phyloP scores from a whole-genome alignment of 495 filamentous ascomycete species.

The Penicillium manginii region DNA sequence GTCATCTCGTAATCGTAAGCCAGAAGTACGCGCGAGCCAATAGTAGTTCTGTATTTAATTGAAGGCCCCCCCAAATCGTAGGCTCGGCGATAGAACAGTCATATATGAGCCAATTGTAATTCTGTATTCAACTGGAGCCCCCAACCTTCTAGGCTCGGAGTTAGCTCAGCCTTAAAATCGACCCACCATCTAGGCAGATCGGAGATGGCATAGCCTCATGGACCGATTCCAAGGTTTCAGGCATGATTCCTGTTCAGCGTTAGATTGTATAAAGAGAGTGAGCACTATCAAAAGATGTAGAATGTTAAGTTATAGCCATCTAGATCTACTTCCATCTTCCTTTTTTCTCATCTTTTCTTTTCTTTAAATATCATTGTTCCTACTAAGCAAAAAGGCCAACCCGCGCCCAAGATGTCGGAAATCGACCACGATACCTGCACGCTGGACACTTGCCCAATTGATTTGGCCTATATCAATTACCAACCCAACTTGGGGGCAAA shows the following conservation, averaged over 20 bases:
- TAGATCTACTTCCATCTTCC: background rate
- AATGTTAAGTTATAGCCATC: constrained; percentile 9
- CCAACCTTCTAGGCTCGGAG: background rate
- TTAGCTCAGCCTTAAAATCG: background rate
- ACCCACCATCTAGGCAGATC: background rate
- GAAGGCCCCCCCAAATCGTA: background rate
- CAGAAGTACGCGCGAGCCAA: constrained; percentile 13
- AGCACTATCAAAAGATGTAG: constrained; percentile 2
- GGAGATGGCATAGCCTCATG: constrained; percentile 16
- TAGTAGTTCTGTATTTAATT: too few relatives aligned
- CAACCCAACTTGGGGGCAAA: constrained; percentile 41
- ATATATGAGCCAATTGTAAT: constrained; percentile 3
- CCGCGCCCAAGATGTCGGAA: constrained; percentile 10
- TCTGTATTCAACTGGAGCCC: background rate
- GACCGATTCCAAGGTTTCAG: constrained; percentile 6
- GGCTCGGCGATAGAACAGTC: background rate
- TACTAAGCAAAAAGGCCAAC: constrained; percentile 6
- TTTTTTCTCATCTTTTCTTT: background rate
- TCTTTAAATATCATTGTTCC: constrained; percentile 6
- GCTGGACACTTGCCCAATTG: constrained; percentile 37
- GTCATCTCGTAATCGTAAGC: constrained; percentile 1
- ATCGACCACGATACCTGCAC: constrained; percentile 30
- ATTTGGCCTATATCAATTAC: constrained; percentile 38
- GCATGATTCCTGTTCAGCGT: constrained; percentile 2
- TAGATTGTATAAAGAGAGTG: constrained; percentile 12